A percentile compares a stretch with the other conserved stretches of the same genome.
phyloP scores from a whole-genome alignment of 129 eudicot species.

The Centrapalus pauciflorus region DNA sequence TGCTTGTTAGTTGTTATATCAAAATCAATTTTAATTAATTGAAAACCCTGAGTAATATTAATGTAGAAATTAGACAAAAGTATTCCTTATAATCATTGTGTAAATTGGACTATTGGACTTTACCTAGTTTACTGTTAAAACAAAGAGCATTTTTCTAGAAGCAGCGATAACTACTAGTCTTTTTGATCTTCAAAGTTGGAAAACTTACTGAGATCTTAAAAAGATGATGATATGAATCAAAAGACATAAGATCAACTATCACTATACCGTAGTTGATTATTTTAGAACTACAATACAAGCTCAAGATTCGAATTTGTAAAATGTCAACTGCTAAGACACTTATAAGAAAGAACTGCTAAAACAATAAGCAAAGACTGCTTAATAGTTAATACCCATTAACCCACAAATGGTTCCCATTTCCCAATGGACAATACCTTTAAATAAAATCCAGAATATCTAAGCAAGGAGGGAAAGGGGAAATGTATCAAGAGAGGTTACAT shows the following conservation, averaged over 20 bases:
- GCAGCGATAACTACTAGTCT: neutral
- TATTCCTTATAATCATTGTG: neutral
- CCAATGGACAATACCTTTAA: too few species aligned
- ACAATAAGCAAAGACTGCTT: too few species aligned
- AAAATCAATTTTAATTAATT: neutral
- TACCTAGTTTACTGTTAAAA: neutral
- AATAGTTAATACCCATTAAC: too few species aligned
- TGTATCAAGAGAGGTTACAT: neutral
- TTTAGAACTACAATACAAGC: neutral
- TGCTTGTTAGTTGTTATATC: neutral
- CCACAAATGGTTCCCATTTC: too few species aligned
- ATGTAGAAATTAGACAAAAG: neutral
- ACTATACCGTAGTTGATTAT: neutral
- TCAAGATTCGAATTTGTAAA: too few species aligned
- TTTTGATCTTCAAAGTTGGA: neutral
- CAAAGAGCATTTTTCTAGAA: neutral
- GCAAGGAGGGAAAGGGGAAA: neutral
- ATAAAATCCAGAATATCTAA: too few species aligned
- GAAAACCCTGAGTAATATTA: neutral
- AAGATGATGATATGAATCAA: slow-evolving; percentile 3
- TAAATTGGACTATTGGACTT: neutral
- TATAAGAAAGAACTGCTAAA: too few species aligned
- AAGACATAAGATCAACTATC: neutral
- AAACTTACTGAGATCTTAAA: neutral
- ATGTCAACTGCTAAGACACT: too few species aligned